Evolutionary conservation across 352 stramenopile genomes (phyloP).

Genomic region (Phytophthora pluvialis): DNA sequence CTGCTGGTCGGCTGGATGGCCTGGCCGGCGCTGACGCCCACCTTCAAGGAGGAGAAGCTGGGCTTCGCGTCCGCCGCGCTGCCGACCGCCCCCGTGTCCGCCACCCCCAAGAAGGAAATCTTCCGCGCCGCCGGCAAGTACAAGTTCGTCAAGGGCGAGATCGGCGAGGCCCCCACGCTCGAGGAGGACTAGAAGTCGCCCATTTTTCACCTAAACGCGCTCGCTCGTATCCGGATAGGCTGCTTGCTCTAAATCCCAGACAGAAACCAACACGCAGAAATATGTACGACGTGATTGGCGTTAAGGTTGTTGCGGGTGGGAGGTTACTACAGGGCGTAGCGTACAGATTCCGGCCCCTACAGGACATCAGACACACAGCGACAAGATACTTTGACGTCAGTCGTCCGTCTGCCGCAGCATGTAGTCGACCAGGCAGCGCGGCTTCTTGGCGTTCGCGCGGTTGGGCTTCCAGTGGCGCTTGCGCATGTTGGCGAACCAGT

Average conservation of each 20-base stretch:
- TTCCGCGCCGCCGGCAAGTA: constrained; percentile 76
- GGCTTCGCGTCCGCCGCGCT: constrained; percentile 49
- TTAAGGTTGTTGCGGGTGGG: constrained; percentile 1
- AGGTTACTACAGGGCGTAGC: constrained; percentile 18
- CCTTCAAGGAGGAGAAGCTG: constrained; percentile 82
- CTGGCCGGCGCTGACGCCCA: constrained; percentile 70
- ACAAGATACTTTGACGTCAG: constrained; percentile 12
- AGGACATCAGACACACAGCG: not conserved
- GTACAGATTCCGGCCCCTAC: constrained; percentile 2
- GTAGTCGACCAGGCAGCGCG: constrained; percentile 79
- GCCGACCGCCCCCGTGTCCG: constrained; percentile 33
- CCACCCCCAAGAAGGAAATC: constrained; percentile 27
- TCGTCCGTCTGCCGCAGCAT: constrained; percentile 70
- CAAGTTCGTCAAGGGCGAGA: constrained; percentile 79
- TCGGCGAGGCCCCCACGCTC: constrained; percentile 75
- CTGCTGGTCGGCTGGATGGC: constrained; percentile 70
- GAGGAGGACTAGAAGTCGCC: constrained; percentile 57
- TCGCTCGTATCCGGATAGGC: not conserved
- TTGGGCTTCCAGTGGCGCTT: constrained; percentile 91
- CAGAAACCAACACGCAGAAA: constrained; percentile 13
- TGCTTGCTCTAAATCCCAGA: not conserved
- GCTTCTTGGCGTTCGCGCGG: constrained; percentile 69
- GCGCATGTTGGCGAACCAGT: constrained; percentile 92
- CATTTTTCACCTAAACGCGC: not conserved
- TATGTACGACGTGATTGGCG: constrained; percentile 29